Conservation (phyloP, 2,329 filamentous ascomycete species). For the Pseudophaeomoniella oleicola region DNA sequence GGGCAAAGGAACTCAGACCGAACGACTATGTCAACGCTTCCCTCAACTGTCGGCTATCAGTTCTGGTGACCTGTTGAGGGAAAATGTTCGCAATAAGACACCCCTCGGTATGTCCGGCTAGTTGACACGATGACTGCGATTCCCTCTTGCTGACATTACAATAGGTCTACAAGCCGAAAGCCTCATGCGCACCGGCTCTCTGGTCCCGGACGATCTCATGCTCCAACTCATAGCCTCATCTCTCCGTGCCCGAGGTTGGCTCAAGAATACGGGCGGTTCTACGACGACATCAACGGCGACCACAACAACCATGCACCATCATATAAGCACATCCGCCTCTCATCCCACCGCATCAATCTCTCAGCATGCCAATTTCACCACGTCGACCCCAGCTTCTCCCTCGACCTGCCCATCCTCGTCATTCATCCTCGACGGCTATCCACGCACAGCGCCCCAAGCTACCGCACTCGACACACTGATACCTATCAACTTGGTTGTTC, state of each 20-base stretch:
- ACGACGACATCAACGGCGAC: not conserved
- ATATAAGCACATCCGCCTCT: conserved; percentile 16
- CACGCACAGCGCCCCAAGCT: conserved; percentile 73
- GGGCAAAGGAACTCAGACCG: conserved; percentile 91
- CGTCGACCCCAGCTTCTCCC: conserved; percentile 34
- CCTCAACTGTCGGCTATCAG: conserved; percentile 83
- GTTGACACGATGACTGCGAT: too few relatives aligned
- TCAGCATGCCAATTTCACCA: conserved; percentile 24
- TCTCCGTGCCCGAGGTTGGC: conserved; percentile 73
- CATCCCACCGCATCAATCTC: conserved; percentile 16
- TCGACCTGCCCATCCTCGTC: conserved; percentile 61
- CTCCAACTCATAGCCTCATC: conserved; percentile 85
- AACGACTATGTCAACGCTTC: conserved; percentile 72
- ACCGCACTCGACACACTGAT: conserved; percentile 62
- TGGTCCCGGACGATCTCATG: conserved; percentile 89
- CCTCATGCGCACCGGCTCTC: conserved; percentile 71
- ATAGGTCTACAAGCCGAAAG: conserved; percentile 79
- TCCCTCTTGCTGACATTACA: conserved; percentile 9
- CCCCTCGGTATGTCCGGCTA: conserved; percentile 51
- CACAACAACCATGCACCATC: conserved; percentile 28
- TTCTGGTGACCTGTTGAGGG: conserved; percentile 79
- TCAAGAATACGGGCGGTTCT: conserved; percentile 32
- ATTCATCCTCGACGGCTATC: conserved; percentile 93
- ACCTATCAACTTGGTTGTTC: conserved; percentile 89
- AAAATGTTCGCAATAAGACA: conserved; percentile 82